Evolutionary conservation across 1,284 basidiomycete genomes (phyloP).

Genomic region (Cryptococcus sp.): DNA sequence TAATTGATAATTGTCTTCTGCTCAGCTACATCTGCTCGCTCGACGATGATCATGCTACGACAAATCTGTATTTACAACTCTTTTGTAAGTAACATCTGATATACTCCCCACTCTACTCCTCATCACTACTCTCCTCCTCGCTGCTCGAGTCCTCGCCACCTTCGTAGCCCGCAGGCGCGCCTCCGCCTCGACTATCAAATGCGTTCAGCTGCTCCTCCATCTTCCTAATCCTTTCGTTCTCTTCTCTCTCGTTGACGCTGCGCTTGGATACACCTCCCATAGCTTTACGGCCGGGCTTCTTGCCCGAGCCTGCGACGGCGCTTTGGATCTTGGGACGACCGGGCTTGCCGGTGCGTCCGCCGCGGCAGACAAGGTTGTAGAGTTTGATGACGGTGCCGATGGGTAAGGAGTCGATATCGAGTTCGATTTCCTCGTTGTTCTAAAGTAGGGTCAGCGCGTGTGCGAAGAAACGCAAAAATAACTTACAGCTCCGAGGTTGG

Average conservation of each 20-base stretch:
- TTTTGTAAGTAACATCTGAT: no score
- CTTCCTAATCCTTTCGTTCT: constrained; percentile 73
- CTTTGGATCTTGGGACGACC: constrained; percentile 25
- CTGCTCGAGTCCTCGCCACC: constrained; percentile 38
- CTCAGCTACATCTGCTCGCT: no score
- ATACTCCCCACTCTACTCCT: constrained; percentile 29
- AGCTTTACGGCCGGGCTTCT: constrained; percentile 65
- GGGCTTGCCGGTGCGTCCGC: constrained; percentile 31
- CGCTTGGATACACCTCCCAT: constrained; percentile 85
- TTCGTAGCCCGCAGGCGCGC: constrained; percentile 17
- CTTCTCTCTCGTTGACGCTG: constrained; percentile 58
- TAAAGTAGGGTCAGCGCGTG: constrained; percentile 49
- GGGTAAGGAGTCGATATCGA: constrained; percentile 90
- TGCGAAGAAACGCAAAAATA: background rate
- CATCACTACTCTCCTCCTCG: constrained; percentile 51
- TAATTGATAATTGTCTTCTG: no score
- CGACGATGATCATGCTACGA: no score
- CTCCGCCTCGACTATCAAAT: constrained; percentile 33
- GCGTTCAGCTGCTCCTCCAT: constrained; percentile 65
- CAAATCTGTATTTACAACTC: no score
- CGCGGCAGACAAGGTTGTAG: constrained; percentile 86
- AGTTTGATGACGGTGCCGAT: constrained; percentile 79
- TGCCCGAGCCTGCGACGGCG: constrained; percentile 16
- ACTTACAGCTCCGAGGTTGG: constrained; percentile 84
- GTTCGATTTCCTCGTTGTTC: constrained; percentile 94